Conservation (phyloP, 1,139 yeast genomes). For the Protomyces macrosporus region DNA sequence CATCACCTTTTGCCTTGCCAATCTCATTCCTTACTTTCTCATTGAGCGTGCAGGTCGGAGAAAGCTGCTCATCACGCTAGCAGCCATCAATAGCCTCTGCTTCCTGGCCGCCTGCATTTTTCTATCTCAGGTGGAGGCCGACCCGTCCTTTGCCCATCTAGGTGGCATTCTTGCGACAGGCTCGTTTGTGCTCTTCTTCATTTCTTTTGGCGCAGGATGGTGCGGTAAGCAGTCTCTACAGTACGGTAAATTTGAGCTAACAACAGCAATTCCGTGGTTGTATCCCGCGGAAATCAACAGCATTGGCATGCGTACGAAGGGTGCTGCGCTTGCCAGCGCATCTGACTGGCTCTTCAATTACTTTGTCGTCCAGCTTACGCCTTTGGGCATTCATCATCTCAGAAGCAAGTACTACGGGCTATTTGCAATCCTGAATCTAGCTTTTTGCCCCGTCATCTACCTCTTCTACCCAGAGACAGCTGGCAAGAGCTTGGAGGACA, state of each 20-base stretch:
- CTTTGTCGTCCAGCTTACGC: conserved; percentile 53
- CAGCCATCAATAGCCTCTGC: conserved; percentile 33
- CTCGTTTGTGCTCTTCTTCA: conserved; percentile 34
- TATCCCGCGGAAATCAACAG: conserved; percentile 51
- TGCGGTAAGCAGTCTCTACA: conserved; percentile 28
- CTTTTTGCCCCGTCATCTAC: conserved; percentile 43
- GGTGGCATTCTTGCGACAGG: conserved; percentile 28
- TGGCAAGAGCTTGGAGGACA: conserved; percentile 57
- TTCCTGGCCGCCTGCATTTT: conserved; percentile 29
- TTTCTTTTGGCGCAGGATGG: conserved; percentile 29
- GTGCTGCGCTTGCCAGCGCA: conserved; percentile 52
- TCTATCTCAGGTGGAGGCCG: conserved; percentile 28
- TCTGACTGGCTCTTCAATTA: conserved; percentile 54
- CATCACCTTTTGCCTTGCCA: conserved; percentile 11
- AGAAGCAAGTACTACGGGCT: conserved; percentile 47
- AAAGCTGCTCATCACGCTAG: conserved; percentile 47
- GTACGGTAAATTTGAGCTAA: neutral
- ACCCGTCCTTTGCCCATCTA: conserved; percentile 30
- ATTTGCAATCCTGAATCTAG: conserved; percentile 45
- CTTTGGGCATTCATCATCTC: conserved; percentile 45
- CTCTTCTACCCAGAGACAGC: conserved; percentile 67
- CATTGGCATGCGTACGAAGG: conserved; percentile 50
- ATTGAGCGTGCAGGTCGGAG: conserved; percentile 67
- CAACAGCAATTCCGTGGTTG: conserved; percentile 42
- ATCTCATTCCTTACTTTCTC: conserved; percentile 38